Conservation (phyloP, 2,329 filamentous ascomycete genomes). For the Aureobasidium sp. region DNA sequence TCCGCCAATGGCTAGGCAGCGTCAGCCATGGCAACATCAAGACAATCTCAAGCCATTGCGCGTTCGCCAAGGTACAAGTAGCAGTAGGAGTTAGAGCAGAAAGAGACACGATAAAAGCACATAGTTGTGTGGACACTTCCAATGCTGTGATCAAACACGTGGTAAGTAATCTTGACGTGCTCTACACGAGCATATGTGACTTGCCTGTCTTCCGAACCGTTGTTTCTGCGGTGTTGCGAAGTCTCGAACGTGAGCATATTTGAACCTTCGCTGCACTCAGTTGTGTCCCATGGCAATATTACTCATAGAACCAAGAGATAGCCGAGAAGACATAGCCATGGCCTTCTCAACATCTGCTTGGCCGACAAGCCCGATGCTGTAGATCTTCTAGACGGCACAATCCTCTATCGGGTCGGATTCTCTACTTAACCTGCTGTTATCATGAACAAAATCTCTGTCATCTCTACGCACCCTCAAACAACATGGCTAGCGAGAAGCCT, state of each 20-base stretch:
- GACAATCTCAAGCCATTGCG: neutral
- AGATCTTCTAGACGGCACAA: slow-evolving; percentile 5
- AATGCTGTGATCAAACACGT: neutral
- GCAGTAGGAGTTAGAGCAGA: neutral
- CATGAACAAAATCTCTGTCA: neutral
- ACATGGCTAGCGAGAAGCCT: neutral
- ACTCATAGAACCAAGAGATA: neutral
- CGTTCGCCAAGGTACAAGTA: neutral
- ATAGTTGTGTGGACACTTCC: neutral
- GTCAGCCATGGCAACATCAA: slow-evolving; percentile 9
- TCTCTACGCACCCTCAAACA: neutral
- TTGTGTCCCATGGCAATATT: neutral
- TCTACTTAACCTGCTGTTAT: slow-evolving; percentile 1
- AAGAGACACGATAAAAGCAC: neutral
- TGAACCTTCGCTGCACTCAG: too few relatives aligned
- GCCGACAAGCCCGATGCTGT: neutral
- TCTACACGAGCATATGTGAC: too few relatives aligned
- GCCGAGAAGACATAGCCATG: neutral
- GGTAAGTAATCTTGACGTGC: too few relatives aligned
- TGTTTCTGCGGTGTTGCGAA: too few relatives aligned
- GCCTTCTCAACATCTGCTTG: neutral
- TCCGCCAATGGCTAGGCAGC: slow-evolving; percentile 11
- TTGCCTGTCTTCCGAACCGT: too few relatives aligned
- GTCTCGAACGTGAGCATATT: too few relatives aligned
- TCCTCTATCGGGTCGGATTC: neutral